Evolutionary conservation across 257 asterid species (phyloP).

Genomic region (Forsythia suspensa): DNA sequence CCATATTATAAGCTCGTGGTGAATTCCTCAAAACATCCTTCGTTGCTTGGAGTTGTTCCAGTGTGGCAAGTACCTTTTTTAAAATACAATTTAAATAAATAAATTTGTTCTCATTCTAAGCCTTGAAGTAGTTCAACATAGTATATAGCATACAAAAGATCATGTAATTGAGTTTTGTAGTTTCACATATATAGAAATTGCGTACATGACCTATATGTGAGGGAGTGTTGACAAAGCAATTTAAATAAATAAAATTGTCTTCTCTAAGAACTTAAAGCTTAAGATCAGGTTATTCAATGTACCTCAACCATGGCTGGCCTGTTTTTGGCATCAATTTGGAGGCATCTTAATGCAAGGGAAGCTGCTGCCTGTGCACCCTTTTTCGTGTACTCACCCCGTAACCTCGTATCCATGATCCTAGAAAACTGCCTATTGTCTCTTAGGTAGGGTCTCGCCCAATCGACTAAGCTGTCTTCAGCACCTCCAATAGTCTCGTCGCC

Average conservation of each 20-base stretch:
- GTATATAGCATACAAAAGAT: background rate
- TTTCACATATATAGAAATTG: background rate
- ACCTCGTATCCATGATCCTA: conserved; percentile 59
- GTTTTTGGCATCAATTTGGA: conserved; percentile 35
- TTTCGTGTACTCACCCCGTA: conserved; percentile 57
- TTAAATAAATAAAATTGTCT: too few species aligned
- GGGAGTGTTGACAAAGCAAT: too few species aligned
- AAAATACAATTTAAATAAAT: background rate
- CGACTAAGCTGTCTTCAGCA: conserved; percentile 51
- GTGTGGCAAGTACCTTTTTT: conserved; percentile 15
- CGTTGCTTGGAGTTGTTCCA: conserved; percentile 34
- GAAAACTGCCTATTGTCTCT: conserved; percentile 45
- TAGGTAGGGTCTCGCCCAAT: conserved; percentile 57
- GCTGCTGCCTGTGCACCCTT: conserved; percentile 53
- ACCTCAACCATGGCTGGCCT: conserved; percentile 54
- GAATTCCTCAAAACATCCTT: conserved; percentile 15
- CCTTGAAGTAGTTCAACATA: background rate
- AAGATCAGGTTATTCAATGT: background rate
- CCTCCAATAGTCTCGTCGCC: conserved; percentile 59
- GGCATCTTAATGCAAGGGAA: conserved; percentile 43
- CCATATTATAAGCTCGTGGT: conserved; percentile 10
- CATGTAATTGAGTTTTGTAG: too few species aligned
- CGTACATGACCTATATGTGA: too few species aligned
- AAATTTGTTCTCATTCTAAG: background rate
- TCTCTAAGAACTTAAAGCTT: background rate